These are phyloP conservation scores for Termitomyces sp. DNA, from an alignment of 768 basidiomycete genomes.

Conservation along the genomic window DNA sequence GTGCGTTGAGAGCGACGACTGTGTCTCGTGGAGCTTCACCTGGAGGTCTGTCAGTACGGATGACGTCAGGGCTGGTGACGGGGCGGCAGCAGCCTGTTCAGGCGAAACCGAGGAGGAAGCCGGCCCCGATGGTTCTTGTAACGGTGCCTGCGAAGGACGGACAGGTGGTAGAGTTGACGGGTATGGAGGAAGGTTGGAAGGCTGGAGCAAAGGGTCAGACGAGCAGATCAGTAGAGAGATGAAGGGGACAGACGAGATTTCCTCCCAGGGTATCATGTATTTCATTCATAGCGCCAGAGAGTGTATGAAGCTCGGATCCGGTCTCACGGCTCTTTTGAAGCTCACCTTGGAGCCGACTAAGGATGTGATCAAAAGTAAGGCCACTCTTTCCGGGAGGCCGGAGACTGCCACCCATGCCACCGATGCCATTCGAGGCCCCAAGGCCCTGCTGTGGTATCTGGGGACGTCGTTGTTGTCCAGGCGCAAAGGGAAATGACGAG, in stretches of 20 bases:
- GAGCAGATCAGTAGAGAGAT: not conserved
- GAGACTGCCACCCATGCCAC: constrained; percentile 70
- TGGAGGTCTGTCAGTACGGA: constrained; percentile 59
- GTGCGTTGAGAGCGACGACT: constrained; percentile 67
- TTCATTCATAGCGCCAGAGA: constrained; percentile 80
- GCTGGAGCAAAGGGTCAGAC: constrained; percentile 30
- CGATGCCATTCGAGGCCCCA: constrained; percentile 67
- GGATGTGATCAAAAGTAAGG: constrained; percentile 87
- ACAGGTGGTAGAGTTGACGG: constrained; percentile 65
- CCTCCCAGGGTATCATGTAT: constrained; percentile 91
- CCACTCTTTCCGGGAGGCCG: constrained; percentile 78
- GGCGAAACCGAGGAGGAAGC: constrained; percentile 13
- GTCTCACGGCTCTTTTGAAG: constrained; percentile 96
- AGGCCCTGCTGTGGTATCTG: constrained; percentile 56
- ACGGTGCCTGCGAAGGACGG: constrained; percentile 26
- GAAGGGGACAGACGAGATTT: constrained; percentile 49
- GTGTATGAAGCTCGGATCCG: constrained; percentile 72
- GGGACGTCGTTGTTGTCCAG: constrained; percentile 45
- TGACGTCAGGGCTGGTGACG: constrained; percentile 20
- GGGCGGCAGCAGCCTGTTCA: constrained; percentile 14
- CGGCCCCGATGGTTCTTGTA: constrained; percentile 19
- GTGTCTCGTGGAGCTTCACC: constrained; percentile 79
- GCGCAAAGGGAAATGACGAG: constrained; percentile 23
- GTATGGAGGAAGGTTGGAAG: constrained; percentile 55
- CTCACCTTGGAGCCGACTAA: constrained; percentile 84